Conservation (phyloP, 176 grass and related monocot genomes). For the Saccharum spontaneum region DNA sequence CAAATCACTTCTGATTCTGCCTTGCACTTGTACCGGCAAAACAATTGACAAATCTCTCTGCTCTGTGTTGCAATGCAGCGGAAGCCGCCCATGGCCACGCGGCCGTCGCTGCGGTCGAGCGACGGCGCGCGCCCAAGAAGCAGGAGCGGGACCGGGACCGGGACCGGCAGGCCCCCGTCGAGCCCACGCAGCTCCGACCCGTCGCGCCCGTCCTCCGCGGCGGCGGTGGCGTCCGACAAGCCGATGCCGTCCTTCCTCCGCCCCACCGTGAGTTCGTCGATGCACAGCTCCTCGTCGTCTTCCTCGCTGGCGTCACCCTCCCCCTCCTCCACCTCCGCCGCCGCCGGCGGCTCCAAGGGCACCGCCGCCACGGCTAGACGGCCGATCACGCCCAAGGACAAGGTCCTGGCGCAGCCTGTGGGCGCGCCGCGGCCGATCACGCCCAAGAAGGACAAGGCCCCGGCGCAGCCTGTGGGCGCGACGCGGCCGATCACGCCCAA, state of each 20-base stretch:
- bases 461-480: too few relatives aligned
- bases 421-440: slow-evolving; percentile 15
- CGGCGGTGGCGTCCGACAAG: slow-evolving; percentile 32
- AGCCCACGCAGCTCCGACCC: slow-evolving; percentile 28
- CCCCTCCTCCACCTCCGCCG: background rate
- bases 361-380: background rate
- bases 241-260: slow-evolving; percentile 55
- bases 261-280: slow-evolving; percentile 54
- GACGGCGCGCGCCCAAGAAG: slow-evolving; percentile 45
- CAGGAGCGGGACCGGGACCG: slow-evolving; percentile 5
- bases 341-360: background rate
- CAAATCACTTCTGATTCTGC: background rate
- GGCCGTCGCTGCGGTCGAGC: slow-evolving; percentile 42
- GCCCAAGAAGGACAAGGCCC: slow-evolving; percentile 8
- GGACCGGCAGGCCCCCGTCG: slow-evolving; percentile 16
- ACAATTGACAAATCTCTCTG: background rate
- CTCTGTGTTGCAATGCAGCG: slow-evolving; percentile 18
- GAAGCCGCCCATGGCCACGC: slow-evolving; percentile 48
- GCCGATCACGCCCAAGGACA: slow-evolving; percentile 29
- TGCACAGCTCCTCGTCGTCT: slow-evolving; percentile 42
- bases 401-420: background rate
- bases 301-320: background rate
- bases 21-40: background rate
- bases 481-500: background rate
- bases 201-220: slow-evolving; percentile 5